A percentile compares a stretch with the other conserved stretches of the same genome.
Conservation (phyloP, 176 grass and related monocot genomes). For the Canna indica region DNA sequence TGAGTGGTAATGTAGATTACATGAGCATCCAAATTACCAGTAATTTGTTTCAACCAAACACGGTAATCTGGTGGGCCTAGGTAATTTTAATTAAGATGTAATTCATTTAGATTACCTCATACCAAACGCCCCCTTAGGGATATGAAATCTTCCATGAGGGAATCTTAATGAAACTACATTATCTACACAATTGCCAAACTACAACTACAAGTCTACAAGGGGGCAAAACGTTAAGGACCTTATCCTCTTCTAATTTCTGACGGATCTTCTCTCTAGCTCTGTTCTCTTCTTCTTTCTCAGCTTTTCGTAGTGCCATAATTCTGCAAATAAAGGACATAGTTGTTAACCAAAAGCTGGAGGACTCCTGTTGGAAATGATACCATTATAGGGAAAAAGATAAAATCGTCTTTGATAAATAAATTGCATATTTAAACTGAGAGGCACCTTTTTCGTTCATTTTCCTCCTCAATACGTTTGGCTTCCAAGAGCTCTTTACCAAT, state of each 20-base stretch:
- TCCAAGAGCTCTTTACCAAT: constrained; percentile 95
- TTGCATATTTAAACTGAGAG: constrained; percentile 10
- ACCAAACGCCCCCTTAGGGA: too few species aligned
- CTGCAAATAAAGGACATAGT: constrained; percentile 25
- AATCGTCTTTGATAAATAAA: not conserved
- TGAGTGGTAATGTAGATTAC: too few species aligned
- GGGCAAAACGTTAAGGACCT: constrained; percentile 38
- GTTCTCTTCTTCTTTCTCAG: constrained; percentile 97
- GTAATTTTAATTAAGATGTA: too few species aligned
- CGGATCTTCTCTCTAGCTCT: constrained; percentile 91
- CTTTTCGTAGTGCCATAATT: constrained; percentile 71
- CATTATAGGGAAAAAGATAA: constrained; percentile 8
- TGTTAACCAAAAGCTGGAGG: constrained; percentile 7
- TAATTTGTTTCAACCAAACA: too few species aligned
- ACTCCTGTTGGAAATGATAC: not conserved
- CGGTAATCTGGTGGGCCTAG: too few species aligned
- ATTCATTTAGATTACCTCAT: too few species aligned
- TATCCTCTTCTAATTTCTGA: constrained; percentile 94
- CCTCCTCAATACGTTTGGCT: constrained; percentile 93
- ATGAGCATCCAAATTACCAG: too few species aligned
- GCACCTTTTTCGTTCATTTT: constrained; percentile 89
- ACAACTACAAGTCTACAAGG: not conserved
- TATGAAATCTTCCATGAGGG: not conserved
- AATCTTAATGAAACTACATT: not conserved
- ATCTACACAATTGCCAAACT: not conserved